Evolutionary conservation across 768 basidiomycete genomes (phyloP).

Genomic region (Tricholoma furcatifolium): DNA sequence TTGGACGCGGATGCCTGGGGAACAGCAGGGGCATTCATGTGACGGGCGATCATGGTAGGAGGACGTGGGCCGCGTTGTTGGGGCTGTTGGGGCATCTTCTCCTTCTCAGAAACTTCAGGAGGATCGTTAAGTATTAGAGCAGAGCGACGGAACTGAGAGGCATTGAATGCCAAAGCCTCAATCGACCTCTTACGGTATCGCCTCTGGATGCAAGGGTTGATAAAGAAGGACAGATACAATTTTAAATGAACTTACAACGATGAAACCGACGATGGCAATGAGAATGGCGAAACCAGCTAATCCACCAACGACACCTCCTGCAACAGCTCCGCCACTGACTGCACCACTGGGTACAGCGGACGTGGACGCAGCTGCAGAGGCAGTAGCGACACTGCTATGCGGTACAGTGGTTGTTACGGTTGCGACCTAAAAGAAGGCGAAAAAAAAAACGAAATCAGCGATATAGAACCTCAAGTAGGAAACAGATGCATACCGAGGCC

Average conservation of each 20-base stretch:
- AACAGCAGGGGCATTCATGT: slow-evolving; percentile 19
- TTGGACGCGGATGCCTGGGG: slow-evolving; percentile 11
- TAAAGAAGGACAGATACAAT: not conserved
- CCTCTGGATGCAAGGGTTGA: slow-evolving; percentile 22
- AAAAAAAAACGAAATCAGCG: not conserved
- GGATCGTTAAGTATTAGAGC: slow-evolving; percentile 36
- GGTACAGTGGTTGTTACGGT: not conserved
- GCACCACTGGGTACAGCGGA: slow-evolving; percentile 5
- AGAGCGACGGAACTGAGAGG: slow-evolving; percentile 53
- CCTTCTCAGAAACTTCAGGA: slow-evolving; percentile 14
- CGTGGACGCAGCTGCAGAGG: not conserved
- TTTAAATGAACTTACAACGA: slow-evolving; percentile 19
- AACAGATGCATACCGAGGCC: not conserved
- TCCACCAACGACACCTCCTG: slow-evolving; percentile 26
- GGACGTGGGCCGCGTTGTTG: slow-evolving; percentile 24
- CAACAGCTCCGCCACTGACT: slow-evolving; percentile 21
- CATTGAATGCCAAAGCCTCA: slow-evolving; percentile 42
- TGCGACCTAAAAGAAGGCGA: not conserved
- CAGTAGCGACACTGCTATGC: not conserved
- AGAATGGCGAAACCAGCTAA: slow-evolving; percentile 19
- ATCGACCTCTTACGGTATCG: slow-evolving; percentile 31
- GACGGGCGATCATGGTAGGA: slow-evolving; percentile 31
- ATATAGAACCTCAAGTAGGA: not conserved
- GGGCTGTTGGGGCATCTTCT: slow-evolving; percentile 8
- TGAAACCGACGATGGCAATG: slow-evolving; percentile 21